Evolutionary conservation across 1,139 yeast species (phyloP), one percentile per base, ranked within the genome.

Genomic region (Geotrichum siamense): DNA sequence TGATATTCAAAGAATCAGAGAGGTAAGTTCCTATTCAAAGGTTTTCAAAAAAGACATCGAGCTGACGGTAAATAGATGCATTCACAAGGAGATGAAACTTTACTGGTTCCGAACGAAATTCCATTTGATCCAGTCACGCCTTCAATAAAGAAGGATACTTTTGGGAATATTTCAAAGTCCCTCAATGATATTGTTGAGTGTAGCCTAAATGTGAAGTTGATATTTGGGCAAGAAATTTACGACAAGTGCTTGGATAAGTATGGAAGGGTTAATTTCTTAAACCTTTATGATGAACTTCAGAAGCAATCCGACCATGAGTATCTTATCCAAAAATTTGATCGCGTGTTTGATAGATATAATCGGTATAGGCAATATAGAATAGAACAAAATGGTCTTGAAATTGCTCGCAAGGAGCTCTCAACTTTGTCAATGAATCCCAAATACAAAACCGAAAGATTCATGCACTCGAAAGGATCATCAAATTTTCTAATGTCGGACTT

Each of bases 331-430:
- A 58, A 62, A 44, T 84, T 84, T 58, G 82, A 82, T 53, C 70
- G 71, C 23, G 75, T 78, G 1, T 65, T 85, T 42, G 89, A 83
- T 50, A 62, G 68, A 1, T 76, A 79, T 54, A 86, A 87, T 50
- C 72, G 73, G 41, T 75, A 76, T 16, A 75, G 96, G 59, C 94
- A 87, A 61, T 65, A 75, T 43, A 71, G 71, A 15, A 27, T 48
- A 9, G 50, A 48, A 26, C 38, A 34, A 10, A 40, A 43, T 6
- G 39, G 38, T 20, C 13, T 37, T 3, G 13, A 22, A 9, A 22
- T 29, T 2, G 36, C 47, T 5, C 23, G 15, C 3, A 31, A 39
- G 20, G 47, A 34, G 25, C 38, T 39, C 21, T 15, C 27, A 12
- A 17, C 30, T 16, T 32, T 22, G 6, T 33, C 36, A 10, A 40